phyloP scores from a whole-genome alignment of 768 basidiomycete species.

The Mycena filopes region DNA sequence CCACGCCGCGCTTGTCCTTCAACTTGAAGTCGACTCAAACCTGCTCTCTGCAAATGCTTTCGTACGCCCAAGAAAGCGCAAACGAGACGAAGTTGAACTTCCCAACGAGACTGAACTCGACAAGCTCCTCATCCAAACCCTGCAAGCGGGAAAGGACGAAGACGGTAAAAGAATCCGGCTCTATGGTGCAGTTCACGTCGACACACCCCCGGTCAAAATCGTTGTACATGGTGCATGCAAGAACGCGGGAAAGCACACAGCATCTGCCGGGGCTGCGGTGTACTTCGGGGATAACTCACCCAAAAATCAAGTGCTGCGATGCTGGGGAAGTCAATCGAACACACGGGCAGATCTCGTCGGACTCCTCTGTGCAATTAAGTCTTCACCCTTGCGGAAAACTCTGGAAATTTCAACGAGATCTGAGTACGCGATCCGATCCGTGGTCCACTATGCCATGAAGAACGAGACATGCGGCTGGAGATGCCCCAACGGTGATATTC shows the following conservation, averaged over 20 bases:
- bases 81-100: not conserved
- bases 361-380: not conserved
- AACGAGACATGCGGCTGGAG: conserved; percentile 10
- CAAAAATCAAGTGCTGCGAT: not conserved
- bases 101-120: conserved; percentile 1
- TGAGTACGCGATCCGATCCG: conserved; percentile 2
- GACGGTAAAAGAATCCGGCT: not conserved
- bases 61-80: not conserved
- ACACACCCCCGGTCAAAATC: not conserved
- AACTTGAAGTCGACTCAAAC: not conserved
- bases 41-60: not conserved
- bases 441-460: not conserved
- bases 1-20: not conserved
- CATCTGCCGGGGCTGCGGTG: no score
- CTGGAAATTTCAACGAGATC: conserved; percentile 2
- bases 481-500: conserved; percentile 5
- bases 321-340: not conserved
- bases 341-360: not conserved
- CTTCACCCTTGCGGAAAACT: not conserved
- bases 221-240: not conserved
- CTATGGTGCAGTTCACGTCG: not conserved
- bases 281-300: no score
- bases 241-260: not conserved
- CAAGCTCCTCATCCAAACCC: not conserved
- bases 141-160: not conserved